Evolutionary conservation across 805 yeast genomes (phyloP), one percentile per base, ranked within the genome.

Genomic region (Candida alai): DNA sequence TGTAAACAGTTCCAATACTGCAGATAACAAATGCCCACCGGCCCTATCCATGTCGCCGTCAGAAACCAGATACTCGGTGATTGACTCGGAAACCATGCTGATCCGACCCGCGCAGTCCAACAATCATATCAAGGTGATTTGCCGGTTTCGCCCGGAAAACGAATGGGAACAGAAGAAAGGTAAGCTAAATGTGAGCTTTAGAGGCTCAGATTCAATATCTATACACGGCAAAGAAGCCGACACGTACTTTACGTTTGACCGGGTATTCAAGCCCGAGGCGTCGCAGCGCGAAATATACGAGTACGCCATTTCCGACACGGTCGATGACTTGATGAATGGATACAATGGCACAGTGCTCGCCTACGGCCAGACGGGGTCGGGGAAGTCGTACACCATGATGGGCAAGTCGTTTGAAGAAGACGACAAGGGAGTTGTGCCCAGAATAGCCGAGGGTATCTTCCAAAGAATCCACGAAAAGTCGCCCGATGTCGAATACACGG

Each of bases 351-450:
- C 90, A 0, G 76, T 85, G 0, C 58, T 84, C 23, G 84, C 89
- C 0, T 85, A 83, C 55, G 95, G 94, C 7, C 90, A 81, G 48
- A 77, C 85, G 0, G 85, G 87, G 0, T 70, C 87, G 1, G 93
- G 93, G 5, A 84, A 84, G 54, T 73, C 89, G 0, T 74, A 73
- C 49, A 79, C 90, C 3, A 79, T 84, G 87, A 73, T 81, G 73
- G 93, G 93, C 1, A 23, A 16, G 21, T 49, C 65, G 2, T 36
- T 52, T 8, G 36, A 40, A 12, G 49, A 47, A 22, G 56, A 58
- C n/a, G 60, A 62, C 12, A 46, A 44, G 25, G 96, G 96, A 2
- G 64, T 84, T 17, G 78, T 83, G 12, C 94, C 94, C 0, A 65
- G 93, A 21, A 74, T 84, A 11, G 70, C 83, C 12, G 80, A 80